These are phyloP conservation scores for Pseudogymnoascus sp. DNA, from an alignment of 2,329 filamentous ascomycete species.

Conservation along the genomic window DNA sequence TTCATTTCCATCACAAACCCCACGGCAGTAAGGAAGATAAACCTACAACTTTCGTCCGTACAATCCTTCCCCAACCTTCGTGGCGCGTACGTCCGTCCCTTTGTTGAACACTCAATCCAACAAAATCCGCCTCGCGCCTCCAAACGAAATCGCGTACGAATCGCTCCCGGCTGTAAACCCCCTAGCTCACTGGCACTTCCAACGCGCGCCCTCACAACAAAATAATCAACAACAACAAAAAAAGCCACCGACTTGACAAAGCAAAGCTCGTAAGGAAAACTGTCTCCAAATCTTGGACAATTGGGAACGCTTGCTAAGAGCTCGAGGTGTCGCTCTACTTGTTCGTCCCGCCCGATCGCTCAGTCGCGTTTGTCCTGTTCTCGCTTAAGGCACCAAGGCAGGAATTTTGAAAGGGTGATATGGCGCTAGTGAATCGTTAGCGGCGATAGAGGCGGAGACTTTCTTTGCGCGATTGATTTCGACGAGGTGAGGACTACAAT, in stretches of 20 bases:
- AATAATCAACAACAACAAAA: slow-evolving; percentile 3
- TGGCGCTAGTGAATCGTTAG: not conserved
- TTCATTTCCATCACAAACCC: not conserved
- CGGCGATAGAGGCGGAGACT: not conserved
- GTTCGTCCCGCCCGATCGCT: not conserved
- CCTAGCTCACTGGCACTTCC: not conserved
- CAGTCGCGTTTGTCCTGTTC: not conserved
- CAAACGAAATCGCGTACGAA: slow-evolving; percentile 4
- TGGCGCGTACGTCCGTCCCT: not conserved
- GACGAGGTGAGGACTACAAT: not conserved
- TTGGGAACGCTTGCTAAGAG: not conserved
- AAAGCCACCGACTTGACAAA: not conserved
- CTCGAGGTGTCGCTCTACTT: not conserved
- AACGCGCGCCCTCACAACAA: not conserved
- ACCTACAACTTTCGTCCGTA: not conserved
- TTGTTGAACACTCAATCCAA: not conserved
- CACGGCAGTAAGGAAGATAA: not conserved
- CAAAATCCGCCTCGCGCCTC: not conserved
- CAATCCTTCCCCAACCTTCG: not conserved
- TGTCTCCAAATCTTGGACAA: not conserved
- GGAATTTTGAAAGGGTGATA: not conserved
- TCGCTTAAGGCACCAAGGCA: slow-evolving; percentile 5
- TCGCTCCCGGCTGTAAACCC: not conserved
- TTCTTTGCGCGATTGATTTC: not conserved
- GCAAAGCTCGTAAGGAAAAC: not conserved